A percentile compares a stretch with the other conserved stretches of the same genome.
These are phyloP conservation scores for Coniferiporia weirii DNA, from an alignment of 1,284 basidiomycete genomes.

Conservation along the genomic window DNA sequence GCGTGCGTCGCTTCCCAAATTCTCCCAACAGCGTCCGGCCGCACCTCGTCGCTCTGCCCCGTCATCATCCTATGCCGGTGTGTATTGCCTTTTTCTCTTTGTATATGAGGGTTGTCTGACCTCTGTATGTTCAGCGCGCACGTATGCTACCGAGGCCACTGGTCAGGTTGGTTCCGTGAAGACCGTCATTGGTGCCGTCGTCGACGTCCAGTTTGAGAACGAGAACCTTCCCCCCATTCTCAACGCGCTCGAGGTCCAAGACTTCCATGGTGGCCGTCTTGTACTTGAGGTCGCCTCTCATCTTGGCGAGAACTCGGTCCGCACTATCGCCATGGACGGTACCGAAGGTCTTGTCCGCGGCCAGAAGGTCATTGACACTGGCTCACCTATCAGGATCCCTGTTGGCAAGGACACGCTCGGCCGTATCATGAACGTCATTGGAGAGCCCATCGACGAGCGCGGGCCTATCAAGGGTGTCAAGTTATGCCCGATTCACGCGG, in stretches of 20 bases:
- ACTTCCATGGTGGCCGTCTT: constrained; percentile 88
- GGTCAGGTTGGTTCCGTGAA: constrained; percentile 73
- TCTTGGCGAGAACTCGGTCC: constrained; percentile 97
- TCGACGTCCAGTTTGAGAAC: constrained; percentile 93
- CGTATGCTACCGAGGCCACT: constrained; percentile 88
- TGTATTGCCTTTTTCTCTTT: constrained; percentile 25
- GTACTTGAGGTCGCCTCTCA: constrained; percentile 97
- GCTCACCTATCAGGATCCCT: constrained; percentile 93
- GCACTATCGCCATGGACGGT: constrained; percentile 98
- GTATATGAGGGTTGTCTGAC: constrained; percentile 20
- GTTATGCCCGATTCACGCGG: constrained; percentile 90
- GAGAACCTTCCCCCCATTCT: constrained; percentile 93
- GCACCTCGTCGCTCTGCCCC: constrained; percentile 41
- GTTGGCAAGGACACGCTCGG: constrained; percentile 92
- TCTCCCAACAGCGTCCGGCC: constrained; percentile 34
- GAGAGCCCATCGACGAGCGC: constrained; percentile 98
- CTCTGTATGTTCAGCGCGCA: constrained; percentile 52
- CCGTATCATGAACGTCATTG: constrained; percentile 99
- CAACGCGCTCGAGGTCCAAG: constrained; percentile 96
- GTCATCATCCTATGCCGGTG: constrained; percentile 39
- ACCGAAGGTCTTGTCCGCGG: constrained; percentile 99
- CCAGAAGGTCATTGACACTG: constrained; percentile 94
- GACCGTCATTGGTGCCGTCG: constrained; percentile 97
- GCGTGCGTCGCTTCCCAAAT: constrained; percentile 38
- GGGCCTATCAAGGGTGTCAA: constrained; percentile 96